phyloP scores from a whole-genome alignment of 1,139 yeast genomes.

The Hyphopichia burtonii region DNA sequence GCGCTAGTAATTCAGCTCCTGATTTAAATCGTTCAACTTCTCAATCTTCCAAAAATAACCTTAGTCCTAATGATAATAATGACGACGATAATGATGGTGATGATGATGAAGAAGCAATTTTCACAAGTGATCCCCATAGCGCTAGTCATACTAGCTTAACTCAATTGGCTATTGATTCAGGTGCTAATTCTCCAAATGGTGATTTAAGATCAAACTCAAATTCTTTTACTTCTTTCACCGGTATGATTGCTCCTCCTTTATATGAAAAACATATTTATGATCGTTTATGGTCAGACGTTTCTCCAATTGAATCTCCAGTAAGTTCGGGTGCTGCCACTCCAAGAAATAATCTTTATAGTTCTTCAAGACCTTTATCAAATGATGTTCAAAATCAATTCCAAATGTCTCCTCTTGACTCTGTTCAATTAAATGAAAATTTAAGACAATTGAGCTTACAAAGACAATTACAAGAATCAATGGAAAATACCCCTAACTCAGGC shows the following conservation, averaged over 20 bases:
- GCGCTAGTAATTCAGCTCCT: constrained; percentile 1
- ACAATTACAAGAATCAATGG: constrained; percentile 31
- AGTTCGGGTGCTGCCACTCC: constrained; percentile 56
- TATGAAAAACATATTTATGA: constrained; percentile 87
- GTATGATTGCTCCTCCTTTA: constrained; percentile 81
- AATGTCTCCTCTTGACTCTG: constrained; percentile 44
- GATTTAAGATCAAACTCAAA: constrained; percentile 22
- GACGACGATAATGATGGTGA: constrained; percentile 11
- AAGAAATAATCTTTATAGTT: constrained; percentile 11
- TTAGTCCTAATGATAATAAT: too few species aligned
- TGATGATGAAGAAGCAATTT: constrained; percentile 30
- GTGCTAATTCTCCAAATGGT: constrained; percentile 6
- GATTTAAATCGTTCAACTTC: neutral
- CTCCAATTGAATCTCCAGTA: constrained; percentile 56
- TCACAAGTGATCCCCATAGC: constrained; percentile 25
- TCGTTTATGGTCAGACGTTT: constrained; percentile 72
- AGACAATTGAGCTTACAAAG: constrained; percentile 53
- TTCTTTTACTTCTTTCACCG: constrained; percentile 38
- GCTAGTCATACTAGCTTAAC: constrained; percentile 30
- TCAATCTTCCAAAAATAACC: neutral
- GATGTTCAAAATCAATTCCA: constrained; percentile 36
- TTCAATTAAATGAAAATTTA: constrained; percentile 52
- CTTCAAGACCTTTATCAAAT: neutral
- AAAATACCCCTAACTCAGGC: neutral
- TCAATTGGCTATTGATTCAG: constrained; percentile 16